phyloP scores from a whole-genome alignment of 2,329 filamentous ascomycete species.

The Fusarium verrucosum region DNA sequence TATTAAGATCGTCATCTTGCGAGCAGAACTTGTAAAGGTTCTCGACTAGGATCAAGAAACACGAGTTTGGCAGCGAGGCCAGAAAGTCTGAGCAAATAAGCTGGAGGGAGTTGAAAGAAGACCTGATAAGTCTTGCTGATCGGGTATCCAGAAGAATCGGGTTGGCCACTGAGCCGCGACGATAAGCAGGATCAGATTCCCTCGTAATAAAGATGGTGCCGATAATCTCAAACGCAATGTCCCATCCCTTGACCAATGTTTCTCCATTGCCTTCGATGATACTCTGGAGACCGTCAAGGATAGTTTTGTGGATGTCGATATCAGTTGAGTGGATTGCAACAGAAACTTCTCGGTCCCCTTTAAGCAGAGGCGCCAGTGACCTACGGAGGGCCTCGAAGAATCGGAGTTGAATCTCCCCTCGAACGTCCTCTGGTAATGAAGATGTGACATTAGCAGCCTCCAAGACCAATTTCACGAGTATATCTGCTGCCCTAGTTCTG shows the following conservation, averaged over 20 bases:
- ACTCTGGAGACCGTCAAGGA: slow-evolving; percentile 81
- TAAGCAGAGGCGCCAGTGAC: slow-evolving; percentile 66
- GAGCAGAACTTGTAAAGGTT: slow-evolving; percentile 89
- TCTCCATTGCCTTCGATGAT: slow-evolving; percentile 92
- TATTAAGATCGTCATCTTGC: slow-evolving; percentile 92
- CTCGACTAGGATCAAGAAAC: slow-evolving; percentile 81
- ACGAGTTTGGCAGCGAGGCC: slow-evolving; percentile 74
- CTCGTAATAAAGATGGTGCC: slow-evolving; percentile 76
- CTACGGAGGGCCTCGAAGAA: slow-evolving; percentile 73
- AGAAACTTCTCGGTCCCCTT: slow-evolving; percentile 60
- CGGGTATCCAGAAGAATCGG: slow-evolving; percentile 58
- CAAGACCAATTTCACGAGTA: slow-evolving; percentile 66
- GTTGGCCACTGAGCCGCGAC: slow-evolving; percentile 44
- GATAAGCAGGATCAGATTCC: slow-evolving; percentile 48
- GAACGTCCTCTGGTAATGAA: slow-evolving; percentile 58
- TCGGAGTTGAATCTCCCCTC: slow-evolving; percentile 74
- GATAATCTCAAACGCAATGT: slow-evolving; percentile 84
- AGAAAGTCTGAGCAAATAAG: slow-evolving; percentile 96
- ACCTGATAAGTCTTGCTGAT: slow-evolving; percentile 80
- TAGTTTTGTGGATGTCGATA: slow-evolving; percentile 80
- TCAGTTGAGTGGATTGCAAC: slow-evolving; percentile 71
- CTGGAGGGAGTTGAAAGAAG: slow-evolving; percentile 88
- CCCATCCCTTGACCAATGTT: slow-evolving; percentile 83
- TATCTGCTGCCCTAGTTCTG: slow-evolving; percentile 69
- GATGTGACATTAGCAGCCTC: slow-evolving; percentile 67